These are phyloP conservation scores for Fusarium sp. DNA, from an alignment of 2,329 filamentous ascomycete genomes.

Conservation along the genomic window DNA sequence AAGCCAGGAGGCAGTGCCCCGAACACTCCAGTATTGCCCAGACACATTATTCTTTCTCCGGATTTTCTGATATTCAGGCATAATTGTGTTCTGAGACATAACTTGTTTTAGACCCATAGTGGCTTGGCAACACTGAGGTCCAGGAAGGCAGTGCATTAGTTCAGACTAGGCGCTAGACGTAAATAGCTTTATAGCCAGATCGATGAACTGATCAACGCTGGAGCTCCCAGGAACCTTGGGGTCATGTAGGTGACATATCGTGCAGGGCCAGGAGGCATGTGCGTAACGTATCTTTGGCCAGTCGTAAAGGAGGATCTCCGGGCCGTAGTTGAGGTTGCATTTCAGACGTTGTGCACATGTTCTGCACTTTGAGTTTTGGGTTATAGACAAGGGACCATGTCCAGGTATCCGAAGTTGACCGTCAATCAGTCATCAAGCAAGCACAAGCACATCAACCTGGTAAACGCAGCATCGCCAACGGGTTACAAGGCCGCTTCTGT, in stretches of 20 bases:
- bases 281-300: background rate
- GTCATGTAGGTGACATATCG: conserved; percentile 36
- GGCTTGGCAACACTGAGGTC: conserved; percentile 27
- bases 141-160: conserved; percentile 28
- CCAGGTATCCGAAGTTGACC: conserved; percentile 19
- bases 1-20: conserved; percentile 8
- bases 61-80: conserved; percentile 24
- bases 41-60: background rate
- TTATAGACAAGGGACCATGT: conserved; percentile 7
- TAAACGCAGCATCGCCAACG: conserved; percentile 19
- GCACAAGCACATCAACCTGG: conserved; percentile 14
- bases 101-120: conserved; percentile 33
- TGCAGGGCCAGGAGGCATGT: background rate
- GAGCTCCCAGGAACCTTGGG: conserved; percentile 27
- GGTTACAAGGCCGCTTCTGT: conserved; percentile 33
- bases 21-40: background rate
- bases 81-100: conserved; percentile 20
- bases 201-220: conserved; percentile 13
- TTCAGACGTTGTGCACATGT: background rate
- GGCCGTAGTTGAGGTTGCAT: conserved; percentile 6
- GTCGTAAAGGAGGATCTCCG: background rate
- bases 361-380: conserved; percentile 3
- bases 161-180: conserved; percentile 11
- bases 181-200: conserved; percentile 25
- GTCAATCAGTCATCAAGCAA: conserved; percentile 36